Evolutionary conservation across 2,329 filamentous ascomycete species (phyloP).

Genomic region (Phyllosticta citriasiana): DNA sequence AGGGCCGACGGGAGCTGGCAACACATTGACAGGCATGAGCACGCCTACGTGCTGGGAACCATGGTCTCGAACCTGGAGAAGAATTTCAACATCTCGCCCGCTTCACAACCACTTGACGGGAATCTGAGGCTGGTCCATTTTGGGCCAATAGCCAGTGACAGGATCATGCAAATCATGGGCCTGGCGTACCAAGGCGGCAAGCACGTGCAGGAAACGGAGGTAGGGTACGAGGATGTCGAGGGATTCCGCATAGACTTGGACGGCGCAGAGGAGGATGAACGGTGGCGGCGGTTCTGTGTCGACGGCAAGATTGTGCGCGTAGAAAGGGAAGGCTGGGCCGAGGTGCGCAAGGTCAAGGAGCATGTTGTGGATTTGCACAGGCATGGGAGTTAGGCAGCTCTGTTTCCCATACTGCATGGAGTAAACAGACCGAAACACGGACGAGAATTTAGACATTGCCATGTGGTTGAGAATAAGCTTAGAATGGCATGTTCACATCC

Average conservation of each 20-base stretch:
- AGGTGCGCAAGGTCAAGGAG: slow-evolving; percentile 43
- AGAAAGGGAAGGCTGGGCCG: slow-evolving; percentile 60
- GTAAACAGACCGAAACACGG: not conserved
- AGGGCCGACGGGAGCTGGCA: slow-evolving; percentile 20
- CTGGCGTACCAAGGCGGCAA: slow-evolving; percentile 47
- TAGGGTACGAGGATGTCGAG: slow-evolving; percentile 63
- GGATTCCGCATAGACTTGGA: slow-evolving; percentile 55
- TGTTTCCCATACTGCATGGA: not conserved
- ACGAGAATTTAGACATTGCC: not conserved
- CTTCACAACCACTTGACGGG: slow-evolving; percentile 59
- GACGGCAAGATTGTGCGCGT: slow-evolving; percentile 80
- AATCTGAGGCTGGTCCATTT: slow-evolving; percentile 66
- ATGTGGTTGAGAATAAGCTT: too few relatives aligned
- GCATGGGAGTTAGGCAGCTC: not conserved
- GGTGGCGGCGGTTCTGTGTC: slow-evolving; percentile 82
- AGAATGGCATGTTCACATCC: too few relatives aligned
- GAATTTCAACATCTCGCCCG: slow-evolving; percentile 72
- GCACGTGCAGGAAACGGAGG: slow-evolving; percentile 43
- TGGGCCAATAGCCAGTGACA: slow-evolving; percentile 52
- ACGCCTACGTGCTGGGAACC: slow-evolving; percentile 68
- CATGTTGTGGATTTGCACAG: slow-evolving; percentile 27
- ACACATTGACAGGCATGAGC: slow-evolving; percentile 35
- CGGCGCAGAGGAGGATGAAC: slow-evolving; percentile 48
- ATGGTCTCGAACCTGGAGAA: slow-evolving; percentile 74
- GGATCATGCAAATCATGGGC: slow-evolving; percentile 68